A percentile compares a stretch with the other conserved stretches of the same genome.
These are phyloP conservation scores for Carex pumila DNA, from an alignment of 176 grass and related monocot genomes.

Conservation along the genomic window DNA sequence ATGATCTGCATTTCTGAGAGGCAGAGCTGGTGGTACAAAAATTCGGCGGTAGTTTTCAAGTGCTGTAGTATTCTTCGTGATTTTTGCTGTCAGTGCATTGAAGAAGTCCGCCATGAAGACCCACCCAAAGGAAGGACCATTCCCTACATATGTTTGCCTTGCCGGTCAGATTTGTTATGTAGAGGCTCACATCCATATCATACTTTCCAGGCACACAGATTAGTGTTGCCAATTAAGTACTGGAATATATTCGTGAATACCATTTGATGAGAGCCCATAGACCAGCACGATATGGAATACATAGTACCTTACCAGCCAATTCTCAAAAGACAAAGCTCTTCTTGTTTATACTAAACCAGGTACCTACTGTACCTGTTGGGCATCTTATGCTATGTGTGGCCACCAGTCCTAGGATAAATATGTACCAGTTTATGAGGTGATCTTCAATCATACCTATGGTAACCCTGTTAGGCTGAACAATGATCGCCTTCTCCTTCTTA, in stretches of 20 bases:
- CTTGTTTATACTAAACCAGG: not conserved
- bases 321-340: not conserved
- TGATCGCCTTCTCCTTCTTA: constrained; percentile 67
- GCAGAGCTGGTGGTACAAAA: constrained; percentile 39
- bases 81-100: constrained; percentile 28
- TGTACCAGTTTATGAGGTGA: not conserved
- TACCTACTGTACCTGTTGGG: not conserved
- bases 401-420: not conserved
- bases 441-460: constrained; percentile 28
- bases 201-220: not conserved
- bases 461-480: constrained; percentile 76
- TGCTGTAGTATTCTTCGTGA: constrained; percentile 40
- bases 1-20: constrained; percentile 27
- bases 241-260: not conserved
- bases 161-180: not conserved
- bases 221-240: not conserved
- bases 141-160: constrained; percentile 23
- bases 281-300: not conserved
- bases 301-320: not conserved
- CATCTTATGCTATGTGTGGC: not conserved
- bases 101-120: constrained; percentile 68
- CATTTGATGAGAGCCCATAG: not conserved
- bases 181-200: not conserved
- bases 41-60: constrained; percentile 54
- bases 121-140: constrained; percentile 53